Conservation (phyloP, 2,329 filamentous ascomycete genomes). For the Alternaria sp. region DNA sequence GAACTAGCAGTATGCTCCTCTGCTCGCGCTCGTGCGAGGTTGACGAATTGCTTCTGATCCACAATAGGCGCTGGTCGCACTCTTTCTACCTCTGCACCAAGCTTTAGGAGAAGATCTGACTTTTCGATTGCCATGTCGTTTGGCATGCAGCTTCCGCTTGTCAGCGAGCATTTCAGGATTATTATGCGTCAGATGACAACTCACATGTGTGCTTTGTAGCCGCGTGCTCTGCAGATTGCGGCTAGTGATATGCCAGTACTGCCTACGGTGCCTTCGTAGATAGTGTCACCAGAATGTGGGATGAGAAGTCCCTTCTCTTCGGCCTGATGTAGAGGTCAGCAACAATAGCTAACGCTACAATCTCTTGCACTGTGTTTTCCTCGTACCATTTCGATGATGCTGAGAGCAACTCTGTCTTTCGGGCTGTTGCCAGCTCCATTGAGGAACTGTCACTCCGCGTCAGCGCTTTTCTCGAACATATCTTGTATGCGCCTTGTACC, state of each 20-base stretch:
- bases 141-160: conserved; percentile 78
- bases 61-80: conserved; percentile 92
- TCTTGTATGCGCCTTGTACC: conserved; percentile 45
- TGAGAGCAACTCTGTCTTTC: conserved; percentile 92
- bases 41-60: conserved; percentile 93
- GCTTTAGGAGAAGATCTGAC: conserved; percentile 83
- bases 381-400: conserved; percentile 75
- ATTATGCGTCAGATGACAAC: conserved; percentile 26
- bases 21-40: conserved; percentile 81
- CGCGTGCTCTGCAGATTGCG: conserved; percentile 83
- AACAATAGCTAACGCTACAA: neutral
- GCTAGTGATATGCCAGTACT: conserved; percentile 96
- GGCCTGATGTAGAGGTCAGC: conserved; percentile 59
- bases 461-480: neutral
- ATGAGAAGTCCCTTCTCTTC: conserved; percentile 78
- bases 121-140: conserved; percentile 91
- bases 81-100: conserved; percentile 91
- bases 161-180: conserved; percentile 4
- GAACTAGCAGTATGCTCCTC: conserved; percentile 71
- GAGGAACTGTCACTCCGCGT: conserved; percentile 66
- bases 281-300: conserved; percentile 86
- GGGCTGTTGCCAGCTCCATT: conserved; percentile 94
- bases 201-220: conserved; percentile 89
- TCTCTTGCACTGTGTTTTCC: neutral
- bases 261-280: conserved; percentile 97